phyloP scores from a whole-genome alignment of 1,284 basidiomycete species.

The Trichosporon ovoides region DNA sequence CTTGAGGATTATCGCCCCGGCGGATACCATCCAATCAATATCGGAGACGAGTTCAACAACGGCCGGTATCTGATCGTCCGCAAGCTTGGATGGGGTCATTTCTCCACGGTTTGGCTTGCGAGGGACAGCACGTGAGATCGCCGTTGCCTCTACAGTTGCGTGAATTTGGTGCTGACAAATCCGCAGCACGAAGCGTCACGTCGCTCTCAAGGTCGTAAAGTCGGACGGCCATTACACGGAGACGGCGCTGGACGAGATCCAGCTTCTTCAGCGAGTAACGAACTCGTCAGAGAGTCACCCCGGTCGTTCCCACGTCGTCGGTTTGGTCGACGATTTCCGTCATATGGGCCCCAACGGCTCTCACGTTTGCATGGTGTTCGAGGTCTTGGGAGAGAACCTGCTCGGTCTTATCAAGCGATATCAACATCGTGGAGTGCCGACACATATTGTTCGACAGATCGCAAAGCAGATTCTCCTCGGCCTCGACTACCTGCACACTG shows the following conservation, averaged over 20 bases:
- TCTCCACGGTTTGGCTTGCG: conserved; percentile 89
- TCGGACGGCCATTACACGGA: conserved; percentile 96
- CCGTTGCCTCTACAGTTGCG: background rate
- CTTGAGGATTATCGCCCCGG: conserved; percentile 74
- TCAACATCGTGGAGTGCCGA: conserved; percentile 82
- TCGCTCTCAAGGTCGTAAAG: conserved; percentile 98
- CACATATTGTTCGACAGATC: conserved; percentile 90
- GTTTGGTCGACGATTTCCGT: conserved; percentile 92
- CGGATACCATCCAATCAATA: conserved; percentile 92
- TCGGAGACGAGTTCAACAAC: conserved; percentile 86
- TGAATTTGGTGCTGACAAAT: background rate
- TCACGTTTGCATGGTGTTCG: conserved; percentile 99
- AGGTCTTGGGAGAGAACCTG: conserved; percentile 97
- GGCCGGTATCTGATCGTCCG: conserved; percentile 85
- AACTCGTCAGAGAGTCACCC: conserved; percentile 65
- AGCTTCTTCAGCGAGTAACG: conserved; percentile 90
- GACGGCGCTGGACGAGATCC: conserved; percentile 97
- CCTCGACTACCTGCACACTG: conserved; percentile 94
- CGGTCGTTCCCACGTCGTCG: conserved; percentile 66
- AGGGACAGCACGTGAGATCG: conserved; percentile 72
- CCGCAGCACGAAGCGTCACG: conserved; percentile 84
- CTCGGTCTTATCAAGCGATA: conserved; percentile 91
- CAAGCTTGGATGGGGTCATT: conserved; percentile 97
- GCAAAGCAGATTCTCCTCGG: conserved; percentile 94
- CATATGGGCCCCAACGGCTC: conserved; percentile 95